Base-by-base conservation (phyloP, 106 monocot genomes). In the Amphibolis antarctica region DNA sequence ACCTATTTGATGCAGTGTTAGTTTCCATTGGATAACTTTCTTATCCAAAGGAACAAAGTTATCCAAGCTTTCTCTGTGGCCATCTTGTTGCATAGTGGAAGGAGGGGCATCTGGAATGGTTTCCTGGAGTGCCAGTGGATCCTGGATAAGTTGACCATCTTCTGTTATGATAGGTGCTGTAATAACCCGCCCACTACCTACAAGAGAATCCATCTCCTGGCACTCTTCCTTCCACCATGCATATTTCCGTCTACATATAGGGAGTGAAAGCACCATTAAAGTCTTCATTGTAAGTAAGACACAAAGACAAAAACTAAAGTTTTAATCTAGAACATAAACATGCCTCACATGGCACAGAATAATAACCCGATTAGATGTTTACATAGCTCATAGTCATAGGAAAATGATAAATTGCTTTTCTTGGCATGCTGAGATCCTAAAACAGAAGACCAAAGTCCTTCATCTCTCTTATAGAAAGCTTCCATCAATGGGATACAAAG, bases 1-100 rank as follows among this genome's bases (percentile, higher is more conserved):
- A 94, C 93, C 93, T 68, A 94, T 94, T 76, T 94, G 93, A 85
- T 94, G 93, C 24, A 94, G 75, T 24, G 93, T 94, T 51, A 89
- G 79, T 72, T 94, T 94, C 93, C 93, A 94, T 9, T 88, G 81
- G 10, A 94, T 86, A 65, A 89, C 62, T 59, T 76, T 81, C 66
- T 81, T 89, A 68, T 94, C 93, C 17, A 59, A 44, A 12, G 14
- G 24, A 55, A 11, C 29, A 31, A 22, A 12, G 66, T 25, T 36
- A 29, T 22, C 9, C 10, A 11, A 4, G 19, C 19, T 55, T 28
- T 31, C 43, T 26, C 36, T 63, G 15, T 46, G 7, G 14, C 1
- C 56, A 28, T 11, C 36, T 11, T 3, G 11, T 31, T 24, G 46
- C 0, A 22, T 4, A 21, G 17, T n/a, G 51, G 5, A 36, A 44